These are phyloP conservation scores for Pseudonectria buxi DNA, from an alignment of 2,329 filamentous ascomycete species.

Conservation along the genomic window DNA sequence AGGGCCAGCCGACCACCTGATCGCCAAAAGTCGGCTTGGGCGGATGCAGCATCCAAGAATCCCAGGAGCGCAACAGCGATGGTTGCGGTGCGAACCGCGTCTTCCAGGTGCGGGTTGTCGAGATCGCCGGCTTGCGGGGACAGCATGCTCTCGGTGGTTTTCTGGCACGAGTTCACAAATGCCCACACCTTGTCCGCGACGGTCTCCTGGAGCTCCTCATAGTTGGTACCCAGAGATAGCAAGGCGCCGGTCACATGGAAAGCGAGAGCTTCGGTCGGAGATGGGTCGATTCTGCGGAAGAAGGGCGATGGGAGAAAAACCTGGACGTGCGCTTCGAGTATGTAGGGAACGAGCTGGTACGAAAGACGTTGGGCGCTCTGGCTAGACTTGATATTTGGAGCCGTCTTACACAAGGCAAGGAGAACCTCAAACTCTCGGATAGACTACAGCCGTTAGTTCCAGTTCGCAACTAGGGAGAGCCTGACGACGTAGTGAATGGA, in stretches of 20 bases:
- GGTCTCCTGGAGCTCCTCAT: constrained; percentile 59
- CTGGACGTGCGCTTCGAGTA: constrained; percentile 78
- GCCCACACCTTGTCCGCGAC: constrained; percentile 61
- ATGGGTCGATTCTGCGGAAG: constrained; percentile 75
- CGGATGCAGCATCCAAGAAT: constrained; percentile 76
- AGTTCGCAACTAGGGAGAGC: too few relatives aligned
- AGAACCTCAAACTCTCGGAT: constrained; percentile 89
- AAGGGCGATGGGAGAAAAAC: constrained; percentile 72
- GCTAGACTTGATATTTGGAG: constrained; percentile 62
- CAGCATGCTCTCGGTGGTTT: constrained; percentile 50
- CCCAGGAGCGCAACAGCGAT: constrained; percentile 82
- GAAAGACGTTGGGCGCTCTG: constrained; percentile 73
- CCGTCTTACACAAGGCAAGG: constrained; percentile 83
- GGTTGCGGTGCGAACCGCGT: constrained; percentile 63
- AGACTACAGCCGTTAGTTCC: constrained; percentile 46
- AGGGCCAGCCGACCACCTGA: constrained; percentile 65
- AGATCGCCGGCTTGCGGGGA: constrained; percentile 48
- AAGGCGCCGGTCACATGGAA: constrained; percentile 74
- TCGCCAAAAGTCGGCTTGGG: constrained; percentile 75
- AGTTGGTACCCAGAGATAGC: constrained; percentile 70
- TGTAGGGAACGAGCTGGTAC: constrained; percentile 74
- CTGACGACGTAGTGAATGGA: not conserved
- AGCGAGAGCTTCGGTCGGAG: constrained; percentile 79
- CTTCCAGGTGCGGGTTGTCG: constrained; percentile 54
- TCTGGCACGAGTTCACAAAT: constrained; percentile 66